Base-by-base conservation (phyloP, 179 eudicot species). In the Drosera spatulata region DNA sequence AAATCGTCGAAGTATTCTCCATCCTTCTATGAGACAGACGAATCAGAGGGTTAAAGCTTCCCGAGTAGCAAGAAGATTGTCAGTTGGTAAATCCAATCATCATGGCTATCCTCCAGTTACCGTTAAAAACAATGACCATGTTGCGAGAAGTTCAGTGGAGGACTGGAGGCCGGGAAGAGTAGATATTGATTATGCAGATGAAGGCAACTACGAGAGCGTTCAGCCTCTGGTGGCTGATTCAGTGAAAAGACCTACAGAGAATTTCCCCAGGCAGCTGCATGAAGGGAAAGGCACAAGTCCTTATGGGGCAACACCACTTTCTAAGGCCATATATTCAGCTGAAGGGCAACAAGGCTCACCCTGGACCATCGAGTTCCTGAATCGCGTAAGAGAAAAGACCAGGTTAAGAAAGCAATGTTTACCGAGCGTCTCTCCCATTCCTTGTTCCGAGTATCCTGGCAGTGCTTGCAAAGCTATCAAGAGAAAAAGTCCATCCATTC, bases 331-430 rank as follows among this genome's bases (percentile, higher is more conserved):
- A 60, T 73, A 69, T 39, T 82, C 85, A 14, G 73, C 68, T 39
- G 79, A 78, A 46, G 61, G 66, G 63, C 88, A 71, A 58, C 77
- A 78, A 69, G 97, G 94, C 41, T 95, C 97, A 15, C 96, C 99
- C 5, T 91, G 99, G 99, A 91, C 95, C 6, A 82, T 82, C 10
- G 96, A 91, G 56, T 95, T 95, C 73, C 82, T 95, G 0, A 95
- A 95, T 61, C 82, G 87, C 58, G 73, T 95, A 46, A 85, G 81
- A 72, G 99, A 91, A 66, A 91, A 85, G 75, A 79, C 87, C 72
- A 79, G 74, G 69, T 57, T 68, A 61, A 84, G 77, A 40, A 89
- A 78, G 68, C 91, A 82, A 60, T 75, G 71, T 61, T 75, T 67
- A 70, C 85, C 91, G 43, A 61, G 45, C 60, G 73, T 66, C 65